Base-by-base conservation (phyloP, 2,329 filamentous ascomycete species). In the Alternaria ventricosa region DNA sequence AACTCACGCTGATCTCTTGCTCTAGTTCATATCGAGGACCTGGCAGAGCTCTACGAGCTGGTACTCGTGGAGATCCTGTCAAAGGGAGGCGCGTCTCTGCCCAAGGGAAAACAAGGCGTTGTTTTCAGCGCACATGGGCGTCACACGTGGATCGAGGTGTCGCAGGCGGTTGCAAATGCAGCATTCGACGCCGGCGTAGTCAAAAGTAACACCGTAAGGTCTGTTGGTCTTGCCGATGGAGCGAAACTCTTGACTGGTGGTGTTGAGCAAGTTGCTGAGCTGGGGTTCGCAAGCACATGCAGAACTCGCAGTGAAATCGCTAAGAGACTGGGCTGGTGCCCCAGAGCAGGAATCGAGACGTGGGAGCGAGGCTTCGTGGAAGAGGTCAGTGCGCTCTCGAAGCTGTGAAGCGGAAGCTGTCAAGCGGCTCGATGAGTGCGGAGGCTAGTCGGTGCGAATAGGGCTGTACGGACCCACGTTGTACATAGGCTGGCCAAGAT, bases 1-100 rank as follows among this genome's bases (percentile, higher is more conserved):
- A 18, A 53, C 15, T 12, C 33, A 41, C 50, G 30, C 18, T 53
- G 50, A 53, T 28, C 50, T 36, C 20, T 18, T 15, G 28, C 18
- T 53, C 20, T 41, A 53, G 50, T 53, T 36, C 50, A 53, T 53
- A 53, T 53, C 50, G 50, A 53, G 50, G 50, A 53, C 28, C 50
- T 41, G 50, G 50, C 50, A 36, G 50, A 33, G 13, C 28, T 53
- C 12, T 53, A 53, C 50, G 50, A 53, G 50, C 50, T 25, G 36
- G 27, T 45, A 22, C 41, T 55, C 6, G 20, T 22, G n/a, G 8
- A 46, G 10, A 55, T 55, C 11, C 23, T 55, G 53, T 55, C 41
- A 45, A 23, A 45, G 23, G 18, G 44, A 28, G 53, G 53, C 23
- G 53, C 53, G 22, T 55, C 41, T 27, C 41, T 55, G 23, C 53